These are phyloP conservation scores for Calonectria multiphialidica DNA, from an alignment of 2,329 filamentous ascomycete genomes.

Conservation along the genomic window DNA sequence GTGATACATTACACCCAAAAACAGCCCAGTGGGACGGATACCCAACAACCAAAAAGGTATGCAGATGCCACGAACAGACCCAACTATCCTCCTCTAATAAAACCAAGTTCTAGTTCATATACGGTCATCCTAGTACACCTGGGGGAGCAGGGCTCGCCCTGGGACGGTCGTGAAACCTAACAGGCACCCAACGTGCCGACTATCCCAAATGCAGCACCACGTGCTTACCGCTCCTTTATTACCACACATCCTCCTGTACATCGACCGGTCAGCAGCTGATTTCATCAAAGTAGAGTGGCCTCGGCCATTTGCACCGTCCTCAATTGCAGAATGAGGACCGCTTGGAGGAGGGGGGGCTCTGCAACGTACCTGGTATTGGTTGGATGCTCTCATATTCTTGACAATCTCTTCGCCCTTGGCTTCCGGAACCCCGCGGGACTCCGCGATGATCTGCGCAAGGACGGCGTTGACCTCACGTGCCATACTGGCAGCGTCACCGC, in stretches of 20 bases:
- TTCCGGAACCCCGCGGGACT: constrained; percentile 84
- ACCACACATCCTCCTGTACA: constrained; percentile 78
- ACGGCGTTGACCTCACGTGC: constrained; percentile 91
- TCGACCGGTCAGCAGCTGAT: constrained; percentile 29
- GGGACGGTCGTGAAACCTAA: constrained; percentile 34
- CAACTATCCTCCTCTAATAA: constrained; percentile 36
- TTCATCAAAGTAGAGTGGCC: neutral
- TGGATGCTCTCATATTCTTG: constrained; percentile 94
- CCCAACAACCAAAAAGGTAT: constrained; percentile 27
- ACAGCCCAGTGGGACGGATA: constrained; percentile 25
- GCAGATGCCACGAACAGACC: constrained; percentile 28
- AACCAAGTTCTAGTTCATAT: constrained; percentile 39
- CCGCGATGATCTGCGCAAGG: constrained; percentile 87
- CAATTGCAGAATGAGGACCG: neutral
- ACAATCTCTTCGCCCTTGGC: constrained; percentile 95
- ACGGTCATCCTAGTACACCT: constrained; percentile 38
- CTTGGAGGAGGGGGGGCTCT: neutral
- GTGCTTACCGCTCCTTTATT: constrained; percentile 54
- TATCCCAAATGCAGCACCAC: constrained; percentile 33
- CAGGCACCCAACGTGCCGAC: constrained; percentile 37
- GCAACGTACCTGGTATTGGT: constrained; percentile 88
- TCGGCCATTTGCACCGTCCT: constrained; percentile 2
- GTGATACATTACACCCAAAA: constrained; percentile 33
- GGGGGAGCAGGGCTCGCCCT: constrained; percentile 35
- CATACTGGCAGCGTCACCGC: constrained; percentile 98